Conservation (phyloP, 2,329 filamentous ascomycete species). For the Cladophialophora bantiana region DNA sequence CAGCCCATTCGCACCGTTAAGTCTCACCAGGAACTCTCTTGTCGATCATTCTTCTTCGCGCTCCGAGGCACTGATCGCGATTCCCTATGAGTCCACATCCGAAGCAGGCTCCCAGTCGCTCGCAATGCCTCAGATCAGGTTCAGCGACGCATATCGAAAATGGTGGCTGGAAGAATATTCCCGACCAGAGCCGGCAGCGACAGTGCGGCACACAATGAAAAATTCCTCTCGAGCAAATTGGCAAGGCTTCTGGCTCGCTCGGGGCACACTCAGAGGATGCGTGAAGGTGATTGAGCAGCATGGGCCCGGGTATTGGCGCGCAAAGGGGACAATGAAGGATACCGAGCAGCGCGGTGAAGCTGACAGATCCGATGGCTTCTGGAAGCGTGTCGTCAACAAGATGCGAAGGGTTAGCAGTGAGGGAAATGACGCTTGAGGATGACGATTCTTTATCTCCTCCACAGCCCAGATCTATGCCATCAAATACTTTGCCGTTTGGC, state of each 20-base stretch:
- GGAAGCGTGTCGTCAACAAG: conserved; percentile 6
- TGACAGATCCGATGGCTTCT: background rate
- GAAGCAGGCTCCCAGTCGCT: background rate
- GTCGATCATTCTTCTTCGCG: background rate
- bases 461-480: background rate
- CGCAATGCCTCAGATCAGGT: conserved; percentile 8
- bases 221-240: background rate
- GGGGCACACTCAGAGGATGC: conserved; percentile 15
- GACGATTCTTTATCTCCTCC: background rate
- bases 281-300: background rate
- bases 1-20: background rate
- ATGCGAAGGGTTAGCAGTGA: background rate
- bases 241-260: conserved; percentile 16
- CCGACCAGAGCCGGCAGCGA: background rate
- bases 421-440: background rate
- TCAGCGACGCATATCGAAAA: conserved; percentile 10
- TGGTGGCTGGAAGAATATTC: conserved; percentile 1
- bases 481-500: background rate
- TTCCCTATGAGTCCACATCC: conserved; percentile 8
- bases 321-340: background rate
- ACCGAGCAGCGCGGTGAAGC: background rate
- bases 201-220: background rate
- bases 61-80: conserved; percentile 1
- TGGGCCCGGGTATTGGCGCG: conserved; percentile 1
- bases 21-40: conserved; percentile 1